Percentiles rank a stretch among this genome's conserved stretches.
phyloP scores from a whole-genome alignment of 1,284 basidiomycete species.

The Naganishia albida region DNA sequence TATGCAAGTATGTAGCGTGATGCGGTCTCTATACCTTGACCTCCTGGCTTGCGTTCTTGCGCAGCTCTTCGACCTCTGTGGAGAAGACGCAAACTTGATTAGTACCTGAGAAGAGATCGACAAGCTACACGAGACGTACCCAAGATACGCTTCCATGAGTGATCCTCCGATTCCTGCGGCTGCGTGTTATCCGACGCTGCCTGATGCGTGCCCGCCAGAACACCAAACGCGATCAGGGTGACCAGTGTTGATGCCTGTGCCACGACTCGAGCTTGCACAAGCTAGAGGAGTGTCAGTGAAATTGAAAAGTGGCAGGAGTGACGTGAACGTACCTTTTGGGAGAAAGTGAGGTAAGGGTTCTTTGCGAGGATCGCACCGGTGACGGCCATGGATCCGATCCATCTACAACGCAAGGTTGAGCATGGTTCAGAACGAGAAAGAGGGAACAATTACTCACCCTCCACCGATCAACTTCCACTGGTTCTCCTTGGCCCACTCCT shows the following conservation, averaged over 20 bases:
- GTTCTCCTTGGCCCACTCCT: conserved; percentile 72
- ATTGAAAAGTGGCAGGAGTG: not conserved
- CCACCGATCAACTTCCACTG: conserved; percentile 78
- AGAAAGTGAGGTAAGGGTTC: conserved; percentile 55
- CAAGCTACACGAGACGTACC: conserved; percentile 36
- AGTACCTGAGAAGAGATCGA: not conserved
- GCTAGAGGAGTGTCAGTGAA: conserved; percentile 51
- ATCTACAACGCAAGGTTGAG: conserved; percentile 54
- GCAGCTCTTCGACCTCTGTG: conserved; percentile 19
- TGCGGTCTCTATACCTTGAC: conserved; percentile 19
- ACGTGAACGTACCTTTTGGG: conserved; percentile 56
- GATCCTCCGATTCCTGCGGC: conserved; percentile 38
- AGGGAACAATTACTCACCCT: conserved; percentile 38
- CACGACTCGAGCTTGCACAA: conserved; percentile 94
- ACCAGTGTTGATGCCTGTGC: conserved; percentile 67
- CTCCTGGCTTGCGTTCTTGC: conserved; percentile 12
- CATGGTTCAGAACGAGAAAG: not conserved
- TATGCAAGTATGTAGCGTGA: not conserved
- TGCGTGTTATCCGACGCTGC: conserved; percentile 32
- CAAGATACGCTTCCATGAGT: conserved; percentile 47
- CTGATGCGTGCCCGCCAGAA: conserved; percentile 51
- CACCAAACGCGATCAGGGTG: conserved; percentile 71
- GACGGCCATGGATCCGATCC: conserved; percentile 72
- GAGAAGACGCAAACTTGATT: not conserved
- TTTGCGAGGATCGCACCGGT: conserved; percentile 72